These are phyloP conservation scores for Fusarium austroafricanum DNA, from an alignment of 2,329 filamentous ascomycete genomes.

Conservation along the genomic window DNA sequence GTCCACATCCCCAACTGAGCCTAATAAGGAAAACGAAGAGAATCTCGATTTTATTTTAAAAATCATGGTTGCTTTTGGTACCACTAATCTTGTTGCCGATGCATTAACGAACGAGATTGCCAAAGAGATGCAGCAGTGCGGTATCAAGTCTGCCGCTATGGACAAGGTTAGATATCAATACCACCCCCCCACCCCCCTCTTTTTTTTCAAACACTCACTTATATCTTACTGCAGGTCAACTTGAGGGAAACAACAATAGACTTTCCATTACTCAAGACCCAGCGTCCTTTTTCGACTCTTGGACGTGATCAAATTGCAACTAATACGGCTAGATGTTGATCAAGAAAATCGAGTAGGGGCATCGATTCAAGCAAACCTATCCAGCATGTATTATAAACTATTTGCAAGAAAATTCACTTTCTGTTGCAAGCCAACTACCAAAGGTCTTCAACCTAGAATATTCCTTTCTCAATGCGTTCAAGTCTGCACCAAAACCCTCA, in stretches of 20 bases:
- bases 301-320: no score
- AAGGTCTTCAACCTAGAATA: slow-evolving; percentile 11
- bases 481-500: slow-evolving; percentile 13
- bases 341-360: no score
- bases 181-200: no score
- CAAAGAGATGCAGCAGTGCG: slow-evolving; percentile 19
- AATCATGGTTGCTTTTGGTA: slow-evolving; percentile 4
- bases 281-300: neutral
- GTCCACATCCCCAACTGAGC: neutral
- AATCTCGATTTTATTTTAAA: slow-evolving; percentile 16
- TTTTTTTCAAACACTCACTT: neutral
- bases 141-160: slow-evolving; percentile 1
- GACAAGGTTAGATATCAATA: neutral
- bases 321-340: no score
- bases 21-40: neutral
- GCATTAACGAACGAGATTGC: slow-evolving; percentile 8
- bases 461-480: slow-evolving; percentile 15
- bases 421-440: slow-evolving; percentile 11
- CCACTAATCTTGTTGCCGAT: slow-evolving; percentile 1
- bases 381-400: neutral
- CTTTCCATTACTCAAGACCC: slow-evolving; percentile 16
- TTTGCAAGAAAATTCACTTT: slow-evolving; percentile 20
- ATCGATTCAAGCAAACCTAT: no score
- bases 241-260: neutral
- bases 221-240: neutral